A percentile compares a stretch with the other conserved stretches of the same genome.
These are phyloP conservation scores for Excoecaria cochinchinensis DNA, from an alignment of 345 rosid species.

Conservation along the genomic window DNA sequence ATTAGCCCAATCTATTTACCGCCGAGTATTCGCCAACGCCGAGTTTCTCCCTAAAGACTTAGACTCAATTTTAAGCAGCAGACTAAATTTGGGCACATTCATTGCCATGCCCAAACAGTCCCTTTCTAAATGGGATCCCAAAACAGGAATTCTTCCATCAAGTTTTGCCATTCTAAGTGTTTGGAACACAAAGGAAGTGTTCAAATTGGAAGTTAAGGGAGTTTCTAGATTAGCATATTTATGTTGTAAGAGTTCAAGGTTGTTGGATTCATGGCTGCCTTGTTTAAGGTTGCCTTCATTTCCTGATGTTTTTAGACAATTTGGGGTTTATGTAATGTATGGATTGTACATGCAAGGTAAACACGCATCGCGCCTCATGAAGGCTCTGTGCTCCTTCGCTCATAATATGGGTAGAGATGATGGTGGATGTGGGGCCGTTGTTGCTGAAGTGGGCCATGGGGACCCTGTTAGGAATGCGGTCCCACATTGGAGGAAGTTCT, in stretches of 20 bases:
- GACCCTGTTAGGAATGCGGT: constrained; percentile 53
- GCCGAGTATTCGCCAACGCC: constrained; percentile 33
- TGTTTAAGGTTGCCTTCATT: constrained; percentile 69
- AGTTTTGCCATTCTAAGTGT: constrained; percentile 59
- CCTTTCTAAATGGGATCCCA: constrained; percentile 33
- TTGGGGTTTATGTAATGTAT: constrained; percentile 60
- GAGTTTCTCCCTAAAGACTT: constrained; percentile 71
- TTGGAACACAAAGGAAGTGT: constrained; percentile 76
- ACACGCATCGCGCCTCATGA: constrained; percentile 48
- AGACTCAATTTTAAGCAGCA: constrained; percentile 39
- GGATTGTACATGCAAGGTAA: constrained; percentile 71
- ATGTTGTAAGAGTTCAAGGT: constrained; percentile 52
- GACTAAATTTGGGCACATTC: constrained; percentile 64
- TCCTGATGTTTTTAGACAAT: constrained; percentile 59
- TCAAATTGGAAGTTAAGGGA: constrained; percentile 60
- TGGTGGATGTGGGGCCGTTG: constrained; percentile 61
- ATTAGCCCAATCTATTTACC: constrained; percentile 44
- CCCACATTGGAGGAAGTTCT: constrained; percentile 72
- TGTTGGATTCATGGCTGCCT: constrained; percentile 65
- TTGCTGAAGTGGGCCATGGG: constrained; percentile 53
- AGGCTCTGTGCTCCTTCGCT: constrained; percentile 50
- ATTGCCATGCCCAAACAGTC: constrained; percentile 48
- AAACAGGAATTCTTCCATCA: constrained; percentile 34
- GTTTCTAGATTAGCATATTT: constrained; percentile 44
- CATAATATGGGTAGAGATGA: constrained; percentile 66